Evolutionary conservation across 768 basidiomycete species (phyloP), one percentile per base, ranked within the genome.

Genomic region (Arthromyces matolae): DNA sequence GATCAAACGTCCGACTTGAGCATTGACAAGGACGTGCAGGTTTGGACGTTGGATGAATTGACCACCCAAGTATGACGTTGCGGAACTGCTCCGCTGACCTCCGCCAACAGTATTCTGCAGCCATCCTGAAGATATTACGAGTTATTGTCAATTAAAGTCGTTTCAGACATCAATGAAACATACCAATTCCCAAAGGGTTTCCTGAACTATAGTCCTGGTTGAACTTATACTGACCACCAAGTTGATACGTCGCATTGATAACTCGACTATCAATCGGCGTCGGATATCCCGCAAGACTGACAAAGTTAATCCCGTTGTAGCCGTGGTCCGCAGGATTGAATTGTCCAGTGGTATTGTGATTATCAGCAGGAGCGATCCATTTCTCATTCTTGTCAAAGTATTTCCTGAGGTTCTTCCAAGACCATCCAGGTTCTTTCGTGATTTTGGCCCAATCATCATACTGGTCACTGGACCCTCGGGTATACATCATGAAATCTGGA

Each of bases 391-490:
- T 60, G 19, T 48, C 33, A 32, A 62, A 54, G 37, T 65, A 68
- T 3, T 47, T 57, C 16, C 57, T 47, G 0, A 69, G 40, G 13
- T 32, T 44, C 9, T 62, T 51, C 67, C 68, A 69, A 2, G 61
- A 64, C 68, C 67, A 70, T 6, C 67, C 68, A 6, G 45, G 13
- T 41, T 70, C 67, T 0, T 59, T 55, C 3, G 64, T 60, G 18
- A 62, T 27, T 2, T 33, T 42, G 2, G 68, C 68, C 34, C 50
- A 64, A 9, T 62, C 59, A 39, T 70, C 61, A 35, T 55, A 70
- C 42, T 70, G 66, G 12, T 62, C 58, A 12, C 49, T 42, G 0
- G 60, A 56, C 32, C 60, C 55, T 24, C 66, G 56, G 6, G 58
- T 55, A 28, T 58, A 62, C 10, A 56, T 53, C 56, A 62, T 53